Base-by-base conservation (phyloP, 1,139 yeast species). In the Yamadazyma sp. region DNA sequence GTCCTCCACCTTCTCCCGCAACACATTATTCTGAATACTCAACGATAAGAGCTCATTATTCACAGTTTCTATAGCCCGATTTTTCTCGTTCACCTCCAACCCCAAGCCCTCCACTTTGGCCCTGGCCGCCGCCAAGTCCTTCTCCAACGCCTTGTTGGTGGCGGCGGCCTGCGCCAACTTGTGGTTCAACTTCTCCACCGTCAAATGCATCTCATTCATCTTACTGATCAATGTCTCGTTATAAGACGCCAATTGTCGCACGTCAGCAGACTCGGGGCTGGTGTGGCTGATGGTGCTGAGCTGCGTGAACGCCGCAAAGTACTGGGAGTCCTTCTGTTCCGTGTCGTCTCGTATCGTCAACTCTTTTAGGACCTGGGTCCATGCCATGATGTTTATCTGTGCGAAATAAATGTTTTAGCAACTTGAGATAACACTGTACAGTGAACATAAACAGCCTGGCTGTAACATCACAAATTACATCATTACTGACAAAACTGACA, bases 21-120 rank as follows among this genome's bases (percentile, higher is more conserved):
- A 58, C 17, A 86, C 72, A 47, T 84, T 86, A 45, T 78, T 75
- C 56, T 85, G 94, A 37, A 88, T 80, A 51, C 81, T 86, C 36
- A 75, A 62, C 18, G 87, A 77, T 33, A 88, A 66, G 12, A 83
- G 61, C 48, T 86, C 94, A 55, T 87, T 95, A 47, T 85, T 83
- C 30, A 83, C 63, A 12, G 73, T 62, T 47, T 82, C 88, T 17
- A 80, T 68, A 11, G 80, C 73, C 45, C 74, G 73, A 38, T 73
- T 71, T 57, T 76, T 79, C 45, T 80, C 73, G n/a, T 52, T 53
- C 3, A 77, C 54, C 37, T 79, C 82, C 34, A 74, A 70, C n/a
- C 57, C 59, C 37, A 76, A 53, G 29, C 59, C 54, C 7, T 51
- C 56, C 16, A 73, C 48, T 38, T 60, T 69, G 3, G 48, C 46